phyloP scores from a whole-genome alignment of 2,329 filamentous ascomycete genomes.

The Scytalidium lignicola region DNA sequence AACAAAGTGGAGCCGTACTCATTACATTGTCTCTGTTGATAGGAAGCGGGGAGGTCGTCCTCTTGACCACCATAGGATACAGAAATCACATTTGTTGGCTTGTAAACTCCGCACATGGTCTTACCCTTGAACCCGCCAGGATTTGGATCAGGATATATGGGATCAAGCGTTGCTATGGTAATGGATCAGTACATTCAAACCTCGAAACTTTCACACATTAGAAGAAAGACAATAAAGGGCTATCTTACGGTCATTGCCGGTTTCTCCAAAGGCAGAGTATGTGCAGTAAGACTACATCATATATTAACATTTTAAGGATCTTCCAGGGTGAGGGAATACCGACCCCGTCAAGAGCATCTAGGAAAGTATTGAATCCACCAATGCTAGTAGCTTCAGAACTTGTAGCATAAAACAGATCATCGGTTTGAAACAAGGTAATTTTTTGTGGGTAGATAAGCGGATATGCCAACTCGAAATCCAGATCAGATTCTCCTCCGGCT shows the following conservation, averaged over 20 bases:
- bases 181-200: not conserved
- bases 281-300: slow-evolving; percentile 34
- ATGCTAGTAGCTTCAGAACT: slow-evolving; percentile 26
- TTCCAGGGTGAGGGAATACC: not conserved
- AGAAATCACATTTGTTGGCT: slow-evolving; percentile 39
- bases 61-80: slow-evolving; percentile 38
- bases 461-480: slow-evolving; percentile 31
- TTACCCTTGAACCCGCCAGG: slow-evolving; percentile 34
- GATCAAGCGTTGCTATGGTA: slow-evolving; percentile 26
- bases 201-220: too few relatives aligned
- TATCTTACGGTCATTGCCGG: slow-evolving; percentile 26
- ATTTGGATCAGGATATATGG: slow-evolving; percentile 33
- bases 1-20: slow-evolving; percentile 3
- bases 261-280: slow-evolving; percentile 34
- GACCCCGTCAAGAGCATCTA: slow-evolving; percentile 38
- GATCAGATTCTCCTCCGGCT: slow-evolving; percentile 28
- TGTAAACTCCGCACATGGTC: slow-evolving; percentile 37
- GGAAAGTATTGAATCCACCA: slow-evolving; percentile 39
- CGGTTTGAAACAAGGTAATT: slow-evolving; percentile 34
- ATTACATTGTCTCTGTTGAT: slow-evolving; percentile 29
- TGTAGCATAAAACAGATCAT: slow-evolving; percentile 30
- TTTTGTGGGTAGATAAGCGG: slow-evolving; percentile 34
- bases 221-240: not conserved
- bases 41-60: slow-evolving; percentile 33
- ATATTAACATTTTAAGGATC: not conserved